These are phyloP conservation scores for Rhamnella rubrinervis DNA, from an alignment of 331 rosid species.

Conservation along the genomic window DNA sequence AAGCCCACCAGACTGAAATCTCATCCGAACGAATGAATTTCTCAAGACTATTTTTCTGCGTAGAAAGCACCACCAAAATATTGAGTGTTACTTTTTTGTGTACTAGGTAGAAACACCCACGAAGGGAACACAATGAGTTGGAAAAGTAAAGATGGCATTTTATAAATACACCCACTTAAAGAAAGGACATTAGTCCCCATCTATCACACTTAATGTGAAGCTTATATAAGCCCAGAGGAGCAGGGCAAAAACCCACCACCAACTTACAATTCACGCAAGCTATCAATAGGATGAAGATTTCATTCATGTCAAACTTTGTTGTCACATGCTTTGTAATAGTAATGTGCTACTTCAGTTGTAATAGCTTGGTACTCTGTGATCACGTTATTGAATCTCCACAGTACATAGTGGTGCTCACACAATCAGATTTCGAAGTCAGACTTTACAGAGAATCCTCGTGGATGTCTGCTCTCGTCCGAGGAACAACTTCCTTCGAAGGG, in stretches of 20 bases:
- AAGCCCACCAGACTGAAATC: no score
- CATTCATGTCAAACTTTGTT: background rate
- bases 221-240: slow-evolving; percentile 15
- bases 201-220: background rate
- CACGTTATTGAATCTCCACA: slow-evolving; percentile 52
- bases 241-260: slow-evolving; percentile 6
- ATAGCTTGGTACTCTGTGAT: slow-evolving; percentile 4
- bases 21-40: no score
- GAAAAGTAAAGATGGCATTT: background rate
- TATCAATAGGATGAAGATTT: slow-evolving; percentile 6
- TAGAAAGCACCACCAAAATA: background rate
- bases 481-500: slow-evolving; percentile 50
- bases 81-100: background rate
- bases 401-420: slow-evolving; percentile 42
- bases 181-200: no score
- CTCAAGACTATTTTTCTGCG: no score
- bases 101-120: slow-evolving; percentile 1
- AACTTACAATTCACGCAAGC: background rate
- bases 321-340: slow-evolving; percentile 8
- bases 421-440: slow-evolving; percentile 70
- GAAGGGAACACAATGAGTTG: background rate
- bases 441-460: slow-evolving; percentile 58
- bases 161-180: no score
- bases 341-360: slow-evolving; percentile 19
- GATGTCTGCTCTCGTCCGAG: slow-evolving; percentile 60